Base-by-base conservation (phyloP, 345 rosid genomes). In the Boechera stricta region DNA sequence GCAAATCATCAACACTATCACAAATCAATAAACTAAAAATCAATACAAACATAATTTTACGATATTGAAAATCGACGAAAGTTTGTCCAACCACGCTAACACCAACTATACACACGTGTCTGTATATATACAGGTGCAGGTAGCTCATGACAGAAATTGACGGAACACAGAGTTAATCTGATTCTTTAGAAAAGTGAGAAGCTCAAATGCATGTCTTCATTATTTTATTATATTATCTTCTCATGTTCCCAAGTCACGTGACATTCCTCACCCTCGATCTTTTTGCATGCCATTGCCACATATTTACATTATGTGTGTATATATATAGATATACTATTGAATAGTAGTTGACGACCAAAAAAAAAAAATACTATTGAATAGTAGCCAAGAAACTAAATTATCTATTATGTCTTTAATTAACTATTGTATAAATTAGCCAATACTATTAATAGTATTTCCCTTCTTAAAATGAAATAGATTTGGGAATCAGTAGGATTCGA, bases 201-300 rank as follows among this genome's bases (percentile, higher is more conserved):
- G 81, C 82, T 84, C 86, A 83, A 80, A 78, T 71, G 93, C 84
- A 73, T 88, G 93, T 60, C 73, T 24, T 62, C 72, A 81, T 81
- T 86, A 72, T 54, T 86, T 84, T 83, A 85, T 78, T 67, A 78
- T 61, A 18, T 67, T 60, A n/a, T 73, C 74, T 54, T 73, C 67
- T 61, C 41, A 12, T 63, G 39, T 64, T 61, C 28, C 15, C 51
- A 6, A 62, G 38, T 80, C 85, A 80, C 71, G 82, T 83, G 80
- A 75, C 76, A 86, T 77, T 68, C 65, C 82, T 53, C 67, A 38
- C 61, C 64, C 77, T 73, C 78, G 75, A 69, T 73, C 78, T 79
- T 79, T 79, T 73, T 62, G 82, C 82, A 73, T 73, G 52, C 57
- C 73, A 36, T 21, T 67, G 16, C 49, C 49, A 41, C 44, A 41